These are phyloP conservation scores for Leptographium wingfieldii DNA, from an alignment of 2,329 filamentous ascomycete genomes.

Conservation along the genomic window DNA sequence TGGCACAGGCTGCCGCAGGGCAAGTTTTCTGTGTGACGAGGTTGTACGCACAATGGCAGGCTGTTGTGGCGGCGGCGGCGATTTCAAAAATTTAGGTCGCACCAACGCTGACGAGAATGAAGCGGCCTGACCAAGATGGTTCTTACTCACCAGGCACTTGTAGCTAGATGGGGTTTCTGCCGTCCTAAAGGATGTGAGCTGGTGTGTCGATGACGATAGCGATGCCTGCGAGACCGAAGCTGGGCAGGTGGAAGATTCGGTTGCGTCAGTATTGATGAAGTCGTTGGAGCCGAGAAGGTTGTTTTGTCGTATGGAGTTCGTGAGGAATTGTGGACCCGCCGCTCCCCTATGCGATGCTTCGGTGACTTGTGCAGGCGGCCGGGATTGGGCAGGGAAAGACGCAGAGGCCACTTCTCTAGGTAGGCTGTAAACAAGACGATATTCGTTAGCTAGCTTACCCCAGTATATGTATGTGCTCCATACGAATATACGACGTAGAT, in stretches of 20 bases:
- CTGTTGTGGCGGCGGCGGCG: background rate
- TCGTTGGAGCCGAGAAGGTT: background rate
- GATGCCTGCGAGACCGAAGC: background rate
- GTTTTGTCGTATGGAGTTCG: slow-evolving; percentile 2
- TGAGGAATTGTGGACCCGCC: background rate
- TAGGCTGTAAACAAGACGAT: background rate
- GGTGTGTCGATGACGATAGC: background rate
- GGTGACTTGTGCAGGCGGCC: slow-evolving; percentile 7
- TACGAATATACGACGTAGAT: background rate
- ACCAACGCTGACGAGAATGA: background rate
- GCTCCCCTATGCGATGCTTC: slow-evolving; percentile 5
- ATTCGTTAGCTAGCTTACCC: background rate
- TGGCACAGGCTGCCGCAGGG: slow-evolving; percentile 46
- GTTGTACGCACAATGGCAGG: slow-evolving; percentile 35
- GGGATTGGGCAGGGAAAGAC: slow-evolving; percentile 7
- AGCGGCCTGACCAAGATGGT: background rate
- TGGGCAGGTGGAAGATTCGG: background rate
- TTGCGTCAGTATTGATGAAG: background rate
- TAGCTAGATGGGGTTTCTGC: background rate
- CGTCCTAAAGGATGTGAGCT: too few species aligned
- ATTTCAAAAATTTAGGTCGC: slow-evolving; percentile 6
- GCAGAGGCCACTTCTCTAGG: background rate
- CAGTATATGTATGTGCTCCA: too few species aligned
- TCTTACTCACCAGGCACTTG: background rate
- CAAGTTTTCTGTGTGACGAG: slow-evolving; percentile 30